A percentile compares a stretch with the other conserved stretches of the same genome.
These are phyloP conservation scores for Scytalidium sp. DNA, from an alignment of 2,329 filamentous ascomycete genomes.

Conservation along the genomic window DNA sequence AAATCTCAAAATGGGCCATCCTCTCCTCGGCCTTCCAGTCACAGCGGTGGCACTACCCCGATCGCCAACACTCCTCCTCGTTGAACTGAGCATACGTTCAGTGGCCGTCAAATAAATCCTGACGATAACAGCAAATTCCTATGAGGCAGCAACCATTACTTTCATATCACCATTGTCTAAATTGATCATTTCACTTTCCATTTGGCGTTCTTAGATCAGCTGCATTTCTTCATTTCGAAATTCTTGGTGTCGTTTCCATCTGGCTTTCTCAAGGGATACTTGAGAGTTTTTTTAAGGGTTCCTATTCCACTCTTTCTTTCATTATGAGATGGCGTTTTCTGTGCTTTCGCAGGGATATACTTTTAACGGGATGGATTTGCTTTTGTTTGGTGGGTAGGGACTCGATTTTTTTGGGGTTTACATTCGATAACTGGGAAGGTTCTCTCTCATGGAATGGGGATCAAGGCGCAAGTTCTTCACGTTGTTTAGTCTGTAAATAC, in stretches of 20 bases:
- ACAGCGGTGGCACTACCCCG: slow-evolving; percentile 28
- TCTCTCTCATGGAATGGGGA: not conserved
- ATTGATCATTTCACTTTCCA: not conserved
- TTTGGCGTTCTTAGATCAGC: not conserved
- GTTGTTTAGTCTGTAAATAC: not conserved
- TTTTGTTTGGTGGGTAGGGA: not conserved
- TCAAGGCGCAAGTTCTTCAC: not conserved
- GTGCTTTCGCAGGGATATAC: not conserved
- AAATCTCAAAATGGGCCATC: slow-evolving; percentile 21
- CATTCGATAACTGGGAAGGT: not conserved
- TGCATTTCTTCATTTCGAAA: not conserved
- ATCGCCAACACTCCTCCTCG: slow-evolving; percentile 28
- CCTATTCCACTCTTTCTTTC: not conserved
- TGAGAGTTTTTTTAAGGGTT: not conserved
- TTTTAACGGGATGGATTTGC: not conserved
- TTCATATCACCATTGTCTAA: not conserved
- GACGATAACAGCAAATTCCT: not conserved
- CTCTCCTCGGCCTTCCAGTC: slow-evolving; percentile 22
- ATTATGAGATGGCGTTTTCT: not conserved
- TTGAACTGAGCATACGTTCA: slow-evolving; percentile 7
- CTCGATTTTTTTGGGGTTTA: not conserved
- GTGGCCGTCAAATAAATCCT: not conserved
- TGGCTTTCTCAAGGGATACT: not conserved
- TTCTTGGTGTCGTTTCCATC: not conserved
- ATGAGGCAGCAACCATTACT: not conserved